A percentile compares a stretch with the other conserved stretches of the same genome.
Evolutionary conservation across 2,329 filamentous ascomycete species (phyloP).

Genomic region (Calonectria pauciramosa): DNA sequence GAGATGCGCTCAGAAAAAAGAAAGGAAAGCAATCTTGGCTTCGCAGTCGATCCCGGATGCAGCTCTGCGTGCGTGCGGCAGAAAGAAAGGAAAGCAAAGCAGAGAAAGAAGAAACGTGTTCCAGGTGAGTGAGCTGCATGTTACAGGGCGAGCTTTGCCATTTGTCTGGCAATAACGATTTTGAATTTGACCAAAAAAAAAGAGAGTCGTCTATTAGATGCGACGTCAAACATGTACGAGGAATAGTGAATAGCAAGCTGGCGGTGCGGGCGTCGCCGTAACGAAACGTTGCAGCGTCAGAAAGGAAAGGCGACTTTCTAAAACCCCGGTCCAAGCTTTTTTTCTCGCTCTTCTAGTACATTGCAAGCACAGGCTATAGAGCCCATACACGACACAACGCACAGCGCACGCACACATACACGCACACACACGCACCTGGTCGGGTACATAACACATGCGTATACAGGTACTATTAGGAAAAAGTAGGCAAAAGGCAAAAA

Average conservation of each 20-base stretch:
- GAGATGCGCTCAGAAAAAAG: neutral
- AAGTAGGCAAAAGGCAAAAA: neutral
- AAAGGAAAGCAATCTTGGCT: neutral
- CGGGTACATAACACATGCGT: neutral
- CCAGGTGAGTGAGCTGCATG: neutral
- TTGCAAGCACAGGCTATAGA: neutral
- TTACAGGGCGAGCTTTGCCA: neutral
- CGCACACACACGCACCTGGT: neutral
- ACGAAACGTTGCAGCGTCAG: neutral
- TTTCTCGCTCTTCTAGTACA: neutral
- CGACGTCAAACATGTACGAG: conserved; percentile 6
- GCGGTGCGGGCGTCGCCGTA: neutral
- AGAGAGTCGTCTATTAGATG: neutral
- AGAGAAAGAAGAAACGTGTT: neutral
- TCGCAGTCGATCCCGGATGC: conserved; percentile 10
- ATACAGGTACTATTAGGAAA: neutral
- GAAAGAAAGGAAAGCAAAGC: neutral
- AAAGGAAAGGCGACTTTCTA: neutral
- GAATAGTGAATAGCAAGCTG: neutral
- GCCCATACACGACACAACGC: neutral
- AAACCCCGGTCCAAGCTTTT: conserved; percentile 2
- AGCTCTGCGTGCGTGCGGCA: neutral
- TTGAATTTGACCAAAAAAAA: no score
- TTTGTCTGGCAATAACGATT: neutral
- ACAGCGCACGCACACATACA: neutral